Evolutionary conservation across 2,329 filamentous ascomycete species (phyloP), one percentile per base, ranked within the genome.

Genomic region (Trichoderma sp.): DNA sequence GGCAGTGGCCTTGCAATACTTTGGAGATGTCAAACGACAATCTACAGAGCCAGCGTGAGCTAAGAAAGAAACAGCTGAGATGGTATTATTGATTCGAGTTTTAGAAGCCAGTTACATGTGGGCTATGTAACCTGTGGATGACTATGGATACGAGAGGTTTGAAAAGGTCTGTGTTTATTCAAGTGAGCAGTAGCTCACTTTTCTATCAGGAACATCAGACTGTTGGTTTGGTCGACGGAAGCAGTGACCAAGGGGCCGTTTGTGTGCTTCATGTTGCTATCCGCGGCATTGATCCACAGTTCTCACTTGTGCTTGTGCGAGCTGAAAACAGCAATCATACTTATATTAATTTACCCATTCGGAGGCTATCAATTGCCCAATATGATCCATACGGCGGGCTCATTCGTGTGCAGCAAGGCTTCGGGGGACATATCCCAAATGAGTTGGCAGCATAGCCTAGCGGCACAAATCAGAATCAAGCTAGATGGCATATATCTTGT

Each of bases 201-300:
- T 58, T 58, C 21, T 26, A 10, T 32, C 26, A 4, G 51, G 32
- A 18, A 56, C 30, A 24, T 21, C 18, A 16, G 56, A 21, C 14
- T 66, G 63, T 58, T 58, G 54, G 63, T 66, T 56, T 56, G 52
- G 63, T 66, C 32, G 34, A 26, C 16, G 34, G 11, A 21, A 21
- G 51, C 52, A 49, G 28, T 49, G 52, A 30, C 28, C 37, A 58
- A 66, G 39, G 26, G 16, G 13, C 32, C 49, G 30, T 65, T 49
- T 10, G 54, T 21, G 32, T 49, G n/a, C n/a, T n/a, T n/a, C n/a
- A n/a, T n/a, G 21, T 39, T 28, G 52, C 24, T 43, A 32, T 34
- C 52, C 63, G 28, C 37, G 5, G 18, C n/a, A 52, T 58, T 56
- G 52, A 46, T 64, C 63, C 63, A 66, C 63, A 34, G 37, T 8